Conservation (phyloP, 495 filamentous ascomycete species). For the Penicillium taxi region DNA sequence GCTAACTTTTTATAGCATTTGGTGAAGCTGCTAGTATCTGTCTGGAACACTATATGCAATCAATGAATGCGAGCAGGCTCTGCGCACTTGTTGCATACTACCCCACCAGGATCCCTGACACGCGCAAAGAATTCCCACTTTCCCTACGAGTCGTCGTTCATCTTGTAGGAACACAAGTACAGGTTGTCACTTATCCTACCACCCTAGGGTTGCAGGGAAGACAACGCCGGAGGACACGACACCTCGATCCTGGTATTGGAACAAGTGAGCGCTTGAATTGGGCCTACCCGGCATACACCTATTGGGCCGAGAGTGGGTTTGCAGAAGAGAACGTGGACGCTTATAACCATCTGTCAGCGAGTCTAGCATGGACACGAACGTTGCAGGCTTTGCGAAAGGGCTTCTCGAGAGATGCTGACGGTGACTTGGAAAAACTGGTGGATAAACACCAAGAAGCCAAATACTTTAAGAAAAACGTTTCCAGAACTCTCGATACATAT, state of each 20-base stretch:
- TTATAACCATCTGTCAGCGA: constrained; percentile 45
- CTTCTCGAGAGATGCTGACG: constrained; percentile 51
- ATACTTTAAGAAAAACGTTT: constrained; percentile 38
- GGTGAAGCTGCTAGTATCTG: constrained; percentile 52
- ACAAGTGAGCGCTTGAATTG: constrained; percentile 40
- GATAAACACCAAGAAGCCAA: constrained; percentile 54
- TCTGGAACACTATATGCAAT: constrained; percentile 47
- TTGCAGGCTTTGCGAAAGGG: constrained; percentile 44
- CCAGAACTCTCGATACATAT: constrained; percentile 48
- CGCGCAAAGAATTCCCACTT: constrained; percentile 40
- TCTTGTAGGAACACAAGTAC: constrained; percentile 43
- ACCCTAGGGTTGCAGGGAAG: constrained; percentile 61
- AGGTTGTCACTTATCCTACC: constrained; percentile 38
- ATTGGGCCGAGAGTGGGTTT: constrained; percentile 47
- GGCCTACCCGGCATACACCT: constrained; percentile 39
- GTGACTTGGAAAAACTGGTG: constrained; percentile 50
- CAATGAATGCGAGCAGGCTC: constrained; percentile 33
- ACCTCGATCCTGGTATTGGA: constrained; percentile 46
- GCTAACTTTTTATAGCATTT: constrained; percentile 33
- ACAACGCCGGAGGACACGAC: constrained; percentile 37
- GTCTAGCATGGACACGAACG: constrained; percentile 50
- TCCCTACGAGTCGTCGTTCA: constrained; percentile 46
- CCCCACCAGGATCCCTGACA: constrained; percentile 45
- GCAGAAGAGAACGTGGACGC: constrained; percentile 46
- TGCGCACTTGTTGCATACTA: constrained; percentile 55